phyloP scores from a whole-genome alignment of 495 filamentous ascomycete genomes.

The Cladorrhinum samala region DNA sequence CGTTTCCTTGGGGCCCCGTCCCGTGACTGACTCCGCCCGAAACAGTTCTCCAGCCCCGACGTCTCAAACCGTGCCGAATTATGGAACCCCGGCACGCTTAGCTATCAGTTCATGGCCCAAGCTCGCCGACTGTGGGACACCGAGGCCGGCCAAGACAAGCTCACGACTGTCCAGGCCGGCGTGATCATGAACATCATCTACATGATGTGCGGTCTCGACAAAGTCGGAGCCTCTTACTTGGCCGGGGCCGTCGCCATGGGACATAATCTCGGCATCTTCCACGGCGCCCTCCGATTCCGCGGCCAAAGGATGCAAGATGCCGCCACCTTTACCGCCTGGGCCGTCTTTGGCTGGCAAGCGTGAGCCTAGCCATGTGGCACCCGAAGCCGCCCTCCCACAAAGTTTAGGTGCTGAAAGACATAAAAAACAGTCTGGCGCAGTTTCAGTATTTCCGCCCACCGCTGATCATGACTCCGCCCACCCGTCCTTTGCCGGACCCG shows the following conservation, averaged over 20 bases:
- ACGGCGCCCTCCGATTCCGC: slow-evolving; percentile 14
- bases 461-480: slow-evolving; percentile 17
- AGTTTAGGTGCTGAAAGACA: too few species aligned
- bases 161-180: slow-evolving; percentile 24
- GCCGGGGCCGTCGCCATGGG: too few species aligned
- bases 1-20: neutral
- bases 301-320: slow-evolving; percentile 12
- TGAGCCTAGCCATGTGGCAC: too few species aligned
- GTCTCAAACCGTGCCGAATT: slow-evolving; percentile 23
- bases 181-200: slow-evolving; percentile 19
- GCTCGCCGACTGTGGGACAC: slow-evolving; percentile 30
- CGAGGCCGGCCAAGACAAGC: slow-evolving; percentile 12
- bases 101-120: slow-evolving; percentile 28
- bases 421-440: too few species aligned
- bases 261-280: too few species aligned
- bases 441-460: too few species aligned
- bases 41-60: slow-evolving; percentile 17
- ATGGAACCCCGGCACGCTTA: slow-evolving; percentile 24
- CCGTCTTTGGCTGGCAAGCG: slow-evolving; percentile 22
- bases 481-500: slow-evolving; percentile 22
- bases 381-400: too few species aligned
- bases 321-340: slow-evolving; percentile 27
- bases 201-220: slow-evolving; percentile 25
- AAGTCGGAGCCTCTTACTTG: too few species aligned
- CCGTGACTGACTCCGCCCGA: neutral